Evolutionary conservation across 352 stramenopile species (phyloP), one percentile per base, ranked within the genome.

Genomic region (Phytopythium cucurbitacearum): DNA sequence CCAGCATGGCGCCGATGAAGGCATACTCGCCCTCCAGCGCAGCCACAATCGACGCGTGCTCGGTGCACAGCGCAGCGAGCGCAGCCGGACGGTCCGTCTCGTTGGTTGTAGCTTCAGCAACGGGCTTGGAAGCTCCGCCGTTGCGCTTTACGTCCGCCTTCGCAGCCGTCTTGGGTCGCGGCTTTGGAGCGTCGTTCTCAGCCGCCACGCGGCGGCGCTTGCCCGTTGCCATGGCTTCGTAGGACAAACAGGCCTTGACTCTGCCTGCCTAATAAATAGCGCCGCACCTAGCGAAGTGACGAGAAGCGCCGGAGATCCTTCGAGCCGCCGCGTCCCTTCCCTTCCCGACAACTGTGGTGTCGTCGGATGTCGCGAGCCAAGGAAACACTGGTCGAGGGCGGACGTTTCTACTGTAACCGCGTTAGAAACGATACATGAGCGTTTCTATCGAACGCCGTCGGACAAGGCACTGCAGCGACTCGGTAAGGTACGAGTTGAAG

Each of bases 1-100:
- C 65, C 45, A 94, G 49, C 48, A 94, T 62, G 37, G 83, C 77
- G 48, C 73, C 74, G 33, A 91, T 51, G 50, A 85, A 91, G 51
- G 57, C 57, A 57, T 78, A 83, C 51, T 65, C 62, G 37, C 60
- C 67, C 38, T 73, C 36, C 48, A 83, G 58, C 37, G 61, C 50
- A 40, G 54, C 16, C 9, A 76, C 8, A 7, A 83, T 53, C 3
- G 53, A 45, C 12, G 51, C 49, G 52, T 67, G 60, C 56, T 80
- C 70, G 33, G 47, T 15, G 45, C 62, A 48, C 33, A 76, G 16
- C 10, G 56, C 57, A 5, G 44, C 21, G 12, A 71, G 48, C 2
- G 53, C 41, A 37, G 12, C 48, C 42, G 47, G 21, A 28, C 21
- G 21, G 21, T 28, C 21, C 21, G 21, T 28, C 21, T 36, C 16